Evolutionary conservation across 495 filamentous ascomycete genomes (phyloP).

Genomic region (Echria macrotheca): DNA sequence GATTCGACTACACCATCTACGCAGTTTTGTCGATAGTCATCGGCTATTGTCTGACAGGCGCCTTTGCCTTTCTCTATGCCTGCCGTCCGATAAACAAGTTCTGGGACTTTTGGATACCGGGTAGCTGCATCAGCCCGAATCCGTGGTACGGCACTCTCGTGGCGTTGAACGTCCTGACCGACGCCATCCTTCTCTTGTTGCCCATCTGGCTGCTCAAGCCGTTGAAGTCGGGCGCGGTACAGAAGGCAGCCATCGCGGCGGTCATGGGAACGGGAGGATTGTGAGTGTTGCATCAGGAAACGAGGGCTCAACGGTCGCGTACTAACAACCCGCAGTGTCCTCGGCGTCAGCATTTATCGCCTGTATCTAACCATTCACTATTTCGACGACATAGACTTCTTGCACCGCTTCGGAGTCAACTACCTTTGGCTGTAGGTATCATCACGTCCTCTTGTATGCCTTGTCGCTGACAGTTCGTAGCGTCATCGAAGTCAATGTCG

Average conservation of each 20-base stretch:
- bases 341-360: constrained; percentile 19
- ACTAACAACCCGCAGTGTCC: constrained; percentile 11
- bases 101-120: constrained; percentile 7
- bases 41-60: constrained; percentile 7
- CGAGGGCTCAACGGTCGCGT: background rate
- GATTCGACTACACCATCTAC: constrained; percentile 14
- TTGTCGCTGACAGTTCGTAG: too few species aligned
- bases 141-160: constrained; percentile 9
- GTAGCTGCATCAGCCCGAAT: constrained; percentile 8
- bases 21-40: constrained; percentile 13
- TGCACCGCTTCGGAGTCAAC: constrained; percentile 14
- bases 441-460: background rate
- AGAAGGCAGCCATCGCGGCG: constrained; percentile 15
- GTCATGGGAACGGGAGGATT: constrained; percentile 23
- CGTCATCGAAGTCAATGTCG: constrained; percentile 18
- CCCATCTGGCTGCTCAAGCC: constrained; percentile 16
- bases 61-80: constrained; percentile 14
- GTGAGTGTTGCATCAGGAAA: constrained; percentile 1
- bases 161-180: constrained; percentile 14
- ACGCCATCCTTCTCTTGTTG: constrained; percentile 13
- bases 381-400: constrained; percentile 3
- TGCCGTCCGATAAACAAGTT: constrained; percentile 15
- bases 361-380: constrained; percentile 5
- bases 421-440: constrained; percentile 19
- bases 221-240: constrained; percentile 1